A percentile compares a stretch with the other conserved stretches of the same genome.
phyloP scores from a whole-genome alignment of 768 basidiomycete species.

The Sporobolomyces roseus region DNA sequence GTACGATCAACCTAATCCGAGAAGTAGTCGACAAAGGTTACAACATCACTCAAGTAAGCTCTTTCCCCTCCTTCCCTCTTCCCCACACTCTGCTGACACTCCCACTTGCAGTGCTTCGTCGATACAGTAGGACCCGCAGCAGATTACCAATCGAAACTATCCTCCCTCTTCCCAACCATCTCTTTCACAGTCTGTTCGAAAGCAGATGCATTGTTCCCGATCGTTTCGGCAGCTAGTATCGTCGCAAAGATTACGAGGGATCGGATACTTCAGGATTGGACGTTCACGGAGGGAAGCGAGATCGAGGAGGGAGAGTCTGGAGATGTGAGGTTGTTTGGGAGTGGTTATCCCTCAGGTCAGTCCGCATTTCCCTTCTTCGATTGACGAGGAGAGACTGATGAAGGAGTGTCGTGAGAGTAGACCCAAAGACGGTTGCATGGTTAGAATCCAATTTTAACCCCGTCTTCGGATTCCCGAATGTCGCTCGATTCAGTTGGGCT shows the following conservation, averaged over 20 bases:
- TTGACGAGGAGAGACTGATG: no score
- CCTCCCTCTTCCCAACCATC: constrained; percentile 71
- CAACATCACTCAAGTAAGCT: constrained; percentile 66
- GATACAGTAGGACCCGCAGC: constrained; percentile 87
- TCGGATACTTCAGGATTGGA: constrained; percentile 80
- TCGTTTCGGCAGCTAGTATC: constrained; percentile 95
- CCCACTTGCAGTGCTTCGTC: constrained; percentile 71
- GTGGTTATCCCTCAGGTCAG: constrained; percentile 85
- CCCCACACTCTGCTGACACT: background rate
- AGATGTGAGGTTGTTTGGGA: constrained; percentile 55
- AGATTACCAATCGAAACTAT: constrained; percentile 78
- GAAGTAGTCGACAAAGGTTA: constrained; percentile 78
- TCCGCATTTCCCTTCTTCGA: background rate
- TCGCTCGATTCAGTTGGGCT: constrained; percentile 93
- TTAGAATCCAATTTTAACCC: constrained; percentile 69
- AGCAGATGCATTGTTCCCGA: constrained; percentile 93
- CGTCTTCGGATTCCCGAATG: constrained; percentile 84
- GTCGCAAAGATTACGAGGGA: constrained; percentile 96
- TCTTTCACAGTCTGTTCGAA: constrained; percentile 83
- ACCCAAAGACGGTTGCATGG: constrained; percentile 90
- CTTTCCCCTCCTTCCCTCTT: background rate
- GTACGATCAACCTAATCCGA: constrained; percentile 81
- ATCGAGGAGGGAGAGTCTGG: constrained; percentile 54
- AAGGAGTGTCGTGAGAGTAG: constrained; percentile 49
- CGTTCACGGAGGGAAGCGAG: constrained; percentile 52